A percentile compares a stretch with the other conserved stretches of the same genome.
These are phyloP conservation scores for Blastocystis sp. DNA, from an alignment of 352 stramenopile species.

Conservation along the genomic window DNA sequence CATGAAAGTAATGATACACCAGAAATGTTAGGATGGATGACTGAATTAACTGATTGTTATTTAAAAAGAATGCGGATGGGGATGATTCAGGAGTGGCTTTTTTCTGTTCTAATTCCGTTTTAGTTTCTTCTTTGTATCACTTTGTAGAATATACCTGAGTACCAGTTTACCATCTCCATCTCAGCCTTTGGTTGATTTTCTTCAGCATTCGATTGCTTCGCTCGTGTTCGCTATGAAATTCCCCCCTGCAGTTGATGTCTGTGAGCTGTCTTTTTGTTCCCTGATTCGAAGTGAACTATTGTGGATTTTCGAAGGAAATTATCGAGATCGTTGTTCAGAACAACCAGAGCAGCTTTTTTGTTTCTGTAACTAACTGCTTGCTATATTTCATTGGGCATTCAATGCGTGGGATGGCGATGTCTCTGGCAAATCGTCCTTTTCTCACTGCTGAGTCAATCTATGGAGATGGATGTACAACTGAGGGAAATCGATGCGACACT, in stretches of 20 bases:
- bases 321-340: background rate
- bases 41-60: background rate
- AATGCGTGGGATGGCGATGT: slow-evolving; percentile 37
- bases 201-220: background rate
- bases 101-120: background rate
- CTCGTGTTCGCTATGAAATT: background rate
- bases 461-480: background rate
- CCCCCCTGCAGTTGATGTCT: background rate
- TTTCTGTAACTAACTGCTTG: background rate
- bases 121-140: background rate
- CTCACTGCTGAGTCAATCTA: background rate
- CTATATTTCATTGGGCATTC: background rate
- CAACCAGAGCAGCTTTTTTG: background rate
- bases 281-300: background rate
- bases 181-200: background rate
- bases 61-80: background rate
- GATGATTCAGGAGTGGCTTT: background rate
- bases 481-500: background rate
- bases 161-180: background rate
- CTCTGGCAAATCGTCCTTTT: slow-evolving; percentile 31
- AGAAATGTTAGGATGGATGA: background rate
- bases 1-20: background rate
- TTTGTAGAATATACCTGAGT: slow-evolving; percentile 18
- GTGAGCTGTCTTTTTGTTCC: background rate
- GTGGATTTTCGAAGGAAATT: background rate